phyloP scores from a whole-genome alignment of 768 basidiomycete genomes.

The Trametes gibbosa region DNA sequence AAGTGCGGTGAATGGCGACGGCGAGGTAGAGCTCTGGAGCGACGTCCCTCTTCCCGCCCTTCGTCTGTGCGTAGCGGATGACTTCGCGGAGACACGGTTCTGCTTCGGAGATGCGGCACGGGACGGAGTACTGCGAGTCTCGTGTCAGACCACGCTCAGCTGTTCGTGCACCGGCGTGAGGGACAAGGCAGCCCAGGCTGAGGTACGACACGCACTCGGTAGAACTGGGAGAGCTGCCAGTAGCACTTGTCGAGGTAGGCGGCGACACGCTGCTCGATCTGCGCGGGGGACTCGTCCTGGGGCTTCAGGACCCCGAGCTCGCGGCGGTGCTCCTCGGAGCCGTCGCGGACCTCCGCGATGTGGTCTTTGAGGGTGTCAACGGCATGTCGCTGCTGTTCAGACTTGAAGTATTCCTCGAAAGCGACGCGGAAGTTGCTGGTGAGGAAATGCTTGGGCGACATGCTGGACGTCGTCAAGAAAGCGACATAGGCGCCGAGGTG shows the following conservation, averaged over 20 bases:
- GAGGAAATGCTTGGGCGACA: conserved; percentile 21
- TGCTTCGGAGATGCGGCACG: conserved; percentile 19
- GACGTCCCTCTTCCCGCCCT: conserved; percentile 16
- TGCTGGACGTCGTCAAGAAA: not conserved
- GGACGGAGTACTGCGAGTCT: conserved; percentile 17
- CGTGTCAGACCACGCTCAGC: conserved; percentile 5
- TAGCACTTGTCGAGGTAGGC: conserved; percentile 24
- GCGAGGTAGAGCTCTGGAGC: conserved; percentile 22
- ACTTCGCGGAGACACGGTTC: conserved; percentile 20
- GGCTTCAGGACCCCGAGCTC: conserved; percentile 21
- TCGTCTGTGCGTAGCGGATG: conserved; percentile 13
- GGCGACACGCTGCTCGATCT: conserved; percentile 16
- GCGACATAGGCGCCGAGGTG: not conserved
- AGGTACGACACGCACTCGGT: conserved; percentile 14
- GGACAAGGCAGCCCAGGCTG: not conserved
- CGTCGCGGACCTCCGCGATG: conserved; percentile 22
- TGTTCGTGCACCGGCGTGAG: conserved; percentile 7
- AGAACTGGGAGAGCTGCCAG: conserved; percentile 26
- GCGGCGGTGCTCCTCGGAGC: conserved; percentile 20
- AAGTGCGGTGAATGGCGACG: conserved; percentile 14
- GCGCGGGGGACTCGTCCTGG: conserved; percentile 17
- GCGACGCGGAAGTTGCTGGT: conserved; percentile 21
- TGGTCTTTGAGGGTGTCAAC: conserved; percentile 21
- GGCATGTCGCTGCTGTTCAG: conserved; percentile 20
- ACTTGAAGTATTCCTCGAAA: conserved; percentile 22